Conservation (phyloP, 306 rosid species). For the Pyrus communis region DNA sequence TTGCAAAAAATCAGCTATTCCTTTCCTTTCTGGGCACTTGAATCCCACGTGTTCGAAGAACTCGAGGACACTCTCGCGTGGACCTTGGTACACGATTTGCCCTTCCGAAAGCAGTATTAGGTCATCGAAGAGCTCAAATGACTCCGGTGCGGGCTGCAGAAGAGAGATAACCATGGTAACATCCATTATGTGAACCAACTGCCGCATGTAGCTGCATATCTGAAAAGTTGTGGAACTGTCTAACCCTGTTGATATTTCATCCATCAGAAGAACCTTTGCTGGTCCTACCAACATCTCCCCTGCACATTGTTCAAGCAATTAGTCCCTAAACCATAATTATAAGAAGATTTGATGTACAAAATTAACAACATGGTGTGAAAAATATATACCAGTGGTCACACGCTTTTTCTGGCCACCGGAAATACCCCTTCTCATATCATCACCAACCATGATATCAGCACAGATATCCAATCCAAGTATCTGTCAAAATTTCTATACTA, state of each 20-base stretch:
- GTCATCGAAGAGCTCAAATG: slow-evolving; percentile 53
- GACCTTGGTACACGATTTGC: slow-evolving; percentile 75
- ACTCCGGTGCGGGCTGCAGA: slow-evolving; percentile 48
- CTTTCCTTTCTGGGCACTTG: slow-evolving; percentile 80
- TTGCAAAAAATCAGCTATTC: slow-evolving; percentile 74
- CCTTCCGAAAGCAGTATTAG: slow-evolving; percentile 66
- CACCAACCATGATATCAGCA: slow-evolving; percentile 74
- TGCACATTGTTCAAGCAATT: slow-evolving; percentile 15
- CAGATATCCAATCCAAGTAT: slow-evolving; percentile 77
- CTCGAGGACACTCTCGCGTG: slow-evolving; percentile 41
- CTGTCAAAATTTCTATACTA: slow-evolving; percentile 20
- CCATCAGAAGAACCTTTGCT: slow-evolving; percentile 74
- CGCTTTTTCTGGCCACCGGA: slow-evolving; percentile 93
- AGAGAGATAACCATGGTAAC: slow-evolving; percentile 66
- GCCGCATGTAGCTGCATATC: slow-evolving; percentile 69
- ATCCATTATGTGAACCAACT: slow-evolving; percentile 81
- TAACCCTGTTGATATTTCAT: slow-evolving; percentile 85
- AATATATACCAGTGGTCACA: slow-evolving; percentile 50
- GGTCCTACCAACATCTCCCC: slow-evolving; percentile 96
- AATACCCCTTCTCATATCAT: slow-evolving; percentile 70
- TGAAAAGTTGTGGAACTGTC: slow-evolving; percentile 91
- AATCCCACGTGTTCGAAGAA: slow-evolving; percentile 58
- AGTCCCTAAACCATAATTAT: neutral
- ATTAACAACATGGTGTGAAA: neutral
- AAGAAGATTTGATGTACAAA: neutral